Evolutionary conservation across 1,284 basidiomycete species (phyloP), one percentile per base, ranked within the genome.

Genomic region (Peniophora sp.): DNA sequence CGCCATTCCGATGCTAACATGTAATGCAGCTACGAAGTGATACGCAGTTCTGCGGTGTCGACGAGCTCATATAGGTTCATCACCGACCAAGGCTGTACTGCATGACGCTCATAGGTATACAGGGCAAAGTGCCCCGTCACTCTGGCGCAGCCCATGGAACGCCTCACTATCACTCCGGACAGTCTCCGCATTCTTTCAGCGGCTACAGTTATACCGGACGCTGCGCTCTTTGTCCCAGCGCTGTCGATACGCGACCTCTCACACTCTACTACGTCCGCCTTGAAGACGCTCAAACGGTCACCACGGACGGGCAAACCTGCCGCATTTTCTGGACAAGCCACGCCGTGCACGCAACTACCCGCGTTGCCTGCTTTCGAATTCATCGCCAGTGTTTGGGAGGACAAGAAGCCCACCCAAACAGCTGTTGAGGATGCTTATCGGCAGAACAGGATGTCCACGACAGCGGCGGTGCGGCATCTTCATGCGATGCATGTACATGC

Each of bases 371-470:
- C 69, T 11, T 79, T 80, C 55, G 75, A 81, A 60, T 76, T 81
- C 50, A 68, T 65, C 8, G 75, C 79, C 55, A 70, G 70, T 48
- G 64, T 80, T 49, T 78, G 73, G 71, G 78, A 81, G 56, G 78
- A 81, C 61, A 81, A 82, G 67, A 81, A 79, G 53, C 73, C 75
- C 0, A 62, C 70, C 10, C 73, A 77, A 47, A 57, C 66, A 5
- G 60, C 73, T 54, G 66, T 76, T 6, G 74, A 74, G 34, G 72
- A 75, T 54, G 79, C 79, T 0, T 78, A 78, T 57, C 64, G 79
- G 22, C 79, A 81, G 61, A 81, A 81, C 58, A 64, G 79, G 32
- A 79, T 81, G 67, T 66, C 77, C 2, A 76, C 76, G 3, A 68
- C 79, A 3, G 67, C 74, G 3, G 70, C 70, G 1, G 66, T 67